These are phyloP conservation scores for Wallacemonas collosoma DNA, from an alignment of 208 protist genomes.

Conservation along the genomic window DNA sequence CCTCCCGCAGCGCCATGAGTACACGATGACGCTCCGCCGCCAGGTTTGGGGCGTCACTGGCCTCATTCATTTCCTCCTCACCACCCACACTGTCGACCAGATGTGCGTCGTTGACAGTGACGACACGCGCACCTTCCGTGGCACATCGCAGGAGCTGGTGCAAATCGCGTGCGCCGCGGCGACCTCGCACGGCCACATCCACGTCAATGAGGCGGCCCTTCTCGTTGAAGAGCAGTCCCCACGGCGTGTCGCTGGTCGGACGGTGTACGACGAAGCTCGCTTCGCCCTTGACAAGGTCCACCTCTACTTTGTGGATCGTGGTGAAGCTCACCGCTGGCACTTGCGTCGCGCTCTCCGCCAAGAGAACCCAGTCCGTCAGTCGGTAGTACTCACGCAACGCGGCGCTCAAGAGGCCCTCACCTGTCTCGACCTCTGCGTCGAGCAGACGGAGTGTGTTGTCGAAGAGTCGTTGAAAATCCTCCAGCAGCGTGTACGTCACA, in stretches of 20 bases:
- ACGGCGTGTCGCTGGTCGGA: conserved; percentile 38
- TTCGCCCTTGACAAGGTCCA: conserved; percentile 29
- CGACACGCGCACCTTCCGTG: conserved; percentile 39
- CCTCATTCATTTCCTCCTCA: neutral
- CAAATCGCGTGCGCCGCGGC: conserved; percentile 40
- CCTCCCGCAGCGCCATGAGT: conserved; percentile 20
- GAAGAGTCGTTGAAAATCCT: conserved; percentile 59
- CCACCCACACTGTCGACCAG: neutral
- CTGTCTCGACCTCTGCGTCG: conserved; percentile 18
- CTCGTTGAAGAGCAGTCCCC: conserved; percentile 78
- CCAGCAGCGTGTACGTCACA: conserved; percentile 52
- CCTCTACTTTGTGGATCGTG: conserved; percentile 33
- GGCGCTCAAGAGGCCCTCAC: conserved; percentile 29
- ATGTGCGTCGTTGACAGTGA: conserved; percentile 37
- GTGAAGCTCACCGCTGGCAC: conserved; percentile 42
- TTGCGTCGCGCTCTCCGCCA: conserved; percentile 37
- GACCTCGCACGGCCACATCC: conserved; percentile 58
- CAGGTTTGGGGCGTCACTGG: neutral
- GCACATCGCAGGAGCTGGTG: conserved; percentile 49
- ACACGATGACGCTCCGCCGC: conserved; percentile 21
- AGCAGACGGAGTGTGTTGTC: conserved; percentile 56
- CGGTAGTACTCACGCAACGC: conserved; percentile 67
- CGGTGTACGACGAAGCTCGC: conserved; percentile 45
- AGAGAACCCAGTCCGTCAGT: conserved; percentile 60
- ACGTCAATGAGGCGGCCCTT: conserved; percentile 57